Conservation (phyloP, 441 rosid genomes). For the Arabidopsis hybrid region DNA sequence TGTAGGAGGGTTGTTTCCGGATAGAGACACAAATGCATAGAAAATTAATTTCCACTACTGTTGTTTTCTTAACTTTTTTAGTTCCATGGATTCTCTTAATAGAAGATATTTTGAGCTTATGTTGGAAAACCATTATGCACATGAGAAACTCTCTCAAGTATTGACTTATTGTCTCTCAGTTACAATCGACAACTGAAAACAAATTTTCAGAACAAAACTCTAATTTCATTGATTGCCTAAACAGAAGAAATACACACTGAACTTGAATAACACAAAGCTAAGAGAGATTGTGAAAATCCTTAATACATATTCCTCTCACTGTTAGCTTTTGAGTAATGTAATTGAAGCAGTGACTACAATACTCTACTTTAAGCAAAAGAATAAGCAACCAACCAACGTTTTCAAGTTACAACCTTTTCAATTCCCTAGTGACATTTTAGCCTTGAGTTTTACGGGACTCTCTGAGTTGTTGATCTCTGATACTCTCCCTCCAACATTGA, state of each 20-base stretch:
- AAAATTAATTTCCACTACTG: no score
- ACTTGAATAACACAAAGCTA: slow-evolving; percentile 6
- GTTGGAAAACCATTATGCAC: not conserved
- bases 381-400: not conserved
- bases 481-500: slow-evolving; percentile 26
- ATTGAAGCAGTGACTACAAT: not conserved
- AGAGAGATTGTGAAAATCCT: not conserved
- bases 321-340: not conserved
- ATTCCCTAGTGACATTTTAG: not conserved
- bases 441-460: not conserved
- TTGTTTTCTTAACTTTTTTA: no score
- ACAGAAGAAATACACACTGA: slow-evolving; percentile 6
- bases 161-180: not conserved
- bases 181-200: not conserved
- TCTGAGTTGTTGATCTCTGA: not conserved
- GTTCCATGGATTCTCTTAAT: no score
- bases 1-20: no score
- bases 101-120: not conserved
- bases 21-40: no score
- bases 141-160: not conserved
- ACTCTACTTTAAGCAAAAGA: not conserved
- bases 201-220: not conserved
- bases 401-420: not conserved
- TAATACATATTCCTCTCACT: not conserved
- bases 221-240: not conserved